Evolutionary conservation across 2,329 filamentous ascomycete genomes (phyloP).

Genomic region (Alternaria gaisen): DNA sequence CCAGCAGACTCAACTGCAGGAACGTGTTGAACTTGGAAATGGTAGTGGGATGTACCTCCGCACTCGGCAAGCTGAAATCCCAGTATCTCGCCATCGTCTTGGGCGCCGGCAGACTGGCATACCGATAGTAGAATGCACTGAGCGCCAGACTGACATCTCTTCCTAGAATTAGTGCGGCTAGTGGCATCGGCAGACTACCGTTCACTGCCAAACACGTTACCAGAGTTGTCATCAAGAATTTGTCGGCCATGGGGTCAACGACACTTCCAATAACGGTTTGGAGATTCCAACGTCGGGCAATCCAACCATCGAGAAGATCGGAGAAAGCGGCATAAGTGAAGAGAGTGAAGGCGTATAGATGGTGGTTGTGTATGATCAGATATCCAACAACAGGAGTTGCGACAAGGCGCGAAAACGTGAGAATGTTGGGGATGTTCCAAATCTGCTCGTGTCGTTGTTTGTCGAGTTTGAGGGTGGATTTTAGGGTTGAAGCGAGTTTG

Average conservation of each 20-base stretch:
- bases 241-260: conserved; percentile 92
- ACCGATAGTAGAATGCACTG: conserved; percentile 92
- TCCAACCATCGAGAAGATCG: conserved; percentile 92
- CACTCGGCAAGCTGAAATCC: conserved; percentile 93
- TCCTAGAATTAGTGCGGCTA: conserved; percentile 89
- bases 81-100: conserved; percentile 94
- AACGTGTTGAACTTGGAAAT: conserved; percentile 94
- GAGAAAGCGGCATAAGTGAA: conserved; percentile 93
- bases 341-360: conserved; percentile 80
- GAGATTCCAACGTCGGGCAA: conserved; percentile 85
- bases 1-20: conserved; percentile 86
- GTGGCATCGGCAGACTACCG: conserved; percentile 82
- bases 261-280: conserved; percentile 95
- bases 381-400: conserved; percentile 89
- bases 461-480: conserved; percentile 42
- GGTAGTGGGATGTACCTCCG: conserved; percentile 82
- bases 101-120: conserved; percentile 89
- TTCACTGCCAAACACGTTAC: conserved; percentile 86
- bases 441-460: conserved; percentile 76
- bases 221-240: conserved; percentile 91
- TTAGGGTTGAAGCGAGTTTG: conserved; percentile 39
- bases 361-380: conserved; percentile 82
- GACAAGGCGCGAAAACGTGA: conserved; percentile 85
- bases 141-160: conserved; percentile 84
- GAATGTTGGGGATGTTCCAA: conserved; percentile 92